Conservation (phyloP, 805 yeast species). For the Barnettozyma sucrosica region DNA sequence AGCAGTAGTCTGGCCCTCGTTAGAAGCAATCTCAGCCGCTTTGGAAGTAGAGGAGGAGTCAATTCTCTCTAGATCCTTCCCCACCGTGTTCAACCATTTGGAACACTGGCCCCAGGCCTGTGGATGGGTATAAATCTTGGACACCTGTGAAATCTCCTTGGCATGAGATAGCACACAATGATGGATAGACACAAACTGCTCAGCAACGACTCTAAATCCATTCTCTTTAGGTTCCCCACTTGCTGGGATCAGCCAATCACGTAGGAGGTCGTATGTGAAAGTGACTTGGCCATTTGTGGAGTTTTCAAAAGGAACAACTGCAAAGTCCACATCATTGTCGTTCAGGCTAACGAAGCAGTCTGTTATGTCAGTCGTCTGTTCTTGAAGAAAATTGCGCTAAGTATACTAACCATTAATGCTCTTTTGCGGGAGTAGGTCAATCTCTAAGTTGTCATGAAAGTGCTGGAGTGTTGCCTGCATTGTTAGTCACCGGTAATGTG, state of each 20-base stretch:
- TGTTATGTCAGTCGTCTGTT: neutral
- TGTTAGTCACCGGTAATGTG: neutral
- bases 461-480: slow-evolving; percentile 52
- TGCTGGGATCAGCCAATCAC: slow-evolving; percentile 52
- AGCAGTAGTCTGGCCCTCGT: slow-evolving; percentile 41
- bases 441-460: slow-evolving; percentile 31
- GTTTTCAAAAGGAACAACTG: slow-evolving; percentile 88
- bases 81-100: slow-evolving; percentile 40
- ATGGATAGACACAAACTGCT: slow-evolving; percentile 75
- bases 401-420: slow-evolving; percentile 28
- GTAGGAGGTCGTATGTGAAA: slow-evolving; percentile 71
- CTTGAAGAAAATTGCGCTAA: neutral
- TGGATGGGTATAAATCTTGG: slow-evolving; percentile 80
- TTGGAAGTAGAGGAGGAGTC: slow-evolving; percentile 79
- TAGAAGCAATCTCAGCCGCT: slow-evolving; percentile 65
- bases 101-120: slow-evolving; percentile 96
- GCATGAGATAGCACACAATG: slow-evolving; percentile 63
- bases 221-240: slow-evolving; percentile 2
- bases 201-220: slow-evolving; percentile 55
- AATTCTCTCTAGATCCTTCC: slow-evolving; percentile 39
- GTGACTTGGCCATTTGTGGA: slow-evolving; percentile 94
- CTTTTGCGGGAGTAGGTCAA: slow-evolving; percentile 22
- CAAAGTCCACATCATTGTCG: slow-evolving; percentile 46
- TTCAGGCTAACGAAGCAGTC: slow-evolving; percentile 54
- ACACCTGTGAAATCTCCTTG: slow-evolving; percentile 38